phyloP scores from a whole-genome alignment of 1,284 basidiomycete genomes.

The Schizophyllum commune region DNA sequence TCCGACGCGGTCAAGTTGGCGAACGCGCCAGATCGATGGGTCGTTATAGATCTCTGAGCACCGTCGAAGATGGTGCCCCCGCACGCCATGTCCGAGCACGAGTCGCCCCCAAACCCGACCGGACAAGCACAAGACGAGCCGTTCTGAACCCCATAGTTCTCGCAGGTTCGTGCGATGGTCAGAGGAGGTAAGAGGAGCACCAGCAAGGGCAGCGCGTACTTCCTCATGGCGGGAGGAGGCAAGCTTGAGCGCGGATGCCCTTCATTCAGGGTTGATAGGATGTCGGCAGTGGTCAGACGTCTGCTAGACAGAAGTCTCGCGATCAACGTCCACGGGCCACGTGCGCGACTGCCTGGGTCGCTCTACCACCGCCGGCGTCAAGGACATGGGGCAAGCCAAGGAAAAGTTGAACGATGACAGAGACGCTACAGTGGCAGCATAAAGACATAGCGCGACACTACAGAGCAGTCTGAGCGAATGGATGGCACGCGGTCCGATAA shows the following conservation, averaged over 20 bases:
- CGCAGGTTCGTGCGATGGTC: slow-evolving; percentile 45
- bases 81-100: slow-evolving; percentile 66
- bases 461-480: too few relatives aligned
- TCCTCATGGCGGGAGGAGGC: background rate
- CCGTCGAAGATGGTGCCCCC: slow-evolving; percentile 77
- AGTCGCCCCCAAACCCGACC: slow-evolving; percentile 64
- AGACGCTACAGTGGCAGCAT: too few relatives aligned
- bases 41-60: slow-evolving; percentile 41
- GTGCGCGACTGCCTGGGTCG: background rate
- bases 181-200: slow-evolving; percentile 16
- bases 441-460: too few relatives aligned
- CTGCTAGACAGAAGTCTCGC: background rate
- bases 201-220: slow-evolving; percentile 6
- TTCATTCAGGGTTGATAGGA: background rate
- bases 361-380: background rate
- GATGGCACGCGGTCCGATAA: too few relatives aligned
- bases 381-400: too few relatives aligned
- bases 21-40: slow-evolving; percentile 34
- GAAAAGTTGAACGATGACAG: too few relatives aligned
- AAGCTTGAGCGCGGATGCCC: background rate
- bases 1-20: slow-evolving; percentile 54
- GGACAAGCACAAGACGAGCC: slow-evolving; percentile 64
- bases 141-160: slow-evolving; percentile 59
- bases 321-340: background rate
- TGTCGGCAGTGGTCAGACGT: background rate